A percentile compares a stretch with the other conserved stretches of the same genome.
phyloP scores from a whole-genome alignment of 2,329 filamentous ascomycete species.

The Cordyceps tenuipes region DNA sequence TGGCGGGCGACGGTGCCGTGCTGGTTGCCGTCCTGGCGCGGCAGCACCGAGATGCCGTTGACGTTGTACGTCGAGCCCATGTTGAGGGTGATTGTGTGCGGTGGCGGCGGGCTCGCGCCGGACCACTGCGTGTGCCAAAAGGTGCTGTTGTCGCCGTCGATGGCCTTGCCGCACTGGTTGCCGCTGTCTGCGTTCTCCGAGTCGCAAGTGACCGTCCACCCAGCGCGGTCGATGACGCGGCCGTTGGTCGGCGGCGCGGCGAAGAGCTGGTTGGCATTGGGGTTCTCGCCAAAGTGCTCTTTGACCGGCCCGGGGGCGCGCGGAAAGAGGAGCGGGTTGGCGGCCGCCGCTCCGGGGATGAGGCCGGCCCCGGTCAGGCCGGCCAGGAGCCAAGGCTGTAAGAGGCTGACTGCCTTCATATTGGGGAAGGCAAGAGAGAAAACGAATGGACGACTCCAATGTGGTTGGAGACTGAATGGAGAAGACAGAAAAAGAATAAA shows the following conservation, averaged over 20 bases:
- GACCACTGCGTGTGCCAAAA: constrained; percentile 21
- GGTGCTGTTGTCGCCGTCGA: constrained; percentile 22
- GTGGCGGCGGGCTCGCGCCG: constrained; percentile 9
- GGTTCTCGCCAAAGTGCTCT: constrained; percentile 7
- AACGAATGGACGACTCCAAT: too few relatives aligned
- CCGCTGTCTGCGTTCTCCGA: constrained; percentile 17
- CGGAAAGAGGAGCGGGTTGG: not conserved
- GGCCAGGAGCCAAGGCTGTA: not conserved
- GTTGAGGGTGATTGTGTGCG: constrained; percentile 25
- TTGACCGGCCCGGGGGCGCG: too few relatives aligned
- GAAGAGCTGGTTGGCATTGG: constrained; percentile 7
- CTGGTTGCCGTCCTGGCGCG: constrained; percentile 20
- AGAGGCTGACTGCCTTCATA: not conserved
- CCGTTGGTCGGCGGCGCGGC: constrained; percentile 2
- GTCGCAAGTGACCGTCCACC: constrained; percentile 23
- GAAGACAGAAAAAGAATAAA: not conserved
- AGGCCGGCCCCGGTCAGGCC: not conserved
- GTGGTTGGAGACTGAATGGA: not conserved
- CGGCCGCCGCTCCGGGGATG: not conserved
- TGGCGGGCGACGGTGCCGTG: constrained; percentile 24
- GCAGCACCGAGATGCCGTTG: constrained; percentile 23
- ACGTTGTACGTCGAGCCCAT: constrained; percentile 20
- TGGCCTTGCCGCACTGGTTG: constrained; percentile 21
- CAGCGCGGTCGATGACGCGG: constrained; percentile 1
- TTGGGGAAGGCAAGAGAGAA: not conserved